Conservation (phyloP, 139 green algal genomes). For the Asterochloris erici region DNA sequence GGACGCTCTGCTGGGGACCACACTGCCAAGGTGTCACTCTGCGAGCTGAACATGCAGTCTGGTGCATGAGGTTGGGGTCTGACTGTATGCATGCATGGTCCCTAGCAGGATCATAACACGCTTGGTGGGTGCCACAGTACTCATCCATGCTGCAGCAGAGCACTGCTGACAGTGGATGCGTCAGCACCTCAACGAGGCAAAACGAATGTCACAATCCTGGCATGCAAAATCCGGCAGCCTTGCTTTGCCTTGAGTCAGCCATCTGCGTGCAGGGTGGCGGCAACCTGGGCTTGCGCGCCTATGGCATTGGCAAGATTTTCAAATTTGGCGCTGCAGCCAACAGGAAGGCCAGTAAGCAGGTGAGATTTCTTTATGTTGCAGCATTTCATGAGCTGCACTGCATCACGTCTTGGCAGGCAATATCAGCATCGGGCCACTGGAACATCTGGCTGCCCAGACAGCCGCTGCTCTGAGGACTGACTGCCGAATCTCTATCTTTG, state of each 20-base stretch:
- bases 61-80: too few relatives aligned
- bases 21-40: too few relatives aligned
- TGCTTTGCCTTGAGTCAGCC: neutral
- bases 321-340: slow-evolving; percentile 29
- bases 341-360: slow-evolving; percentile 29
- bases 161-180: too few relatives aligned
- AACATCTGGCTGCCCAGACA: neutral
- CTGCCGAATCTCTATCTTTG: too few relatives aligned
- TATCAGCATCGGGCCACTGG: neutral
- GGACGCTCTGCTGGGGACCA: neutral
- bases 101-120: too few relatives aligned
- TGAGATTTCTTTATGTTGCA: neutral
- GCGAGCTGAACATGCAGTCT: too few relatives aligned
- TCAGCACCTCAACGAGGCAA: too few relatives aligned
- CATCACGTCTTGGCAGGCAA: neutral
- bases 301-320: slow-evolving; percentile 62
- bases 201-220: neutral
- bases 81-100: too few relatives aligned
- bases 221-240: neutral
- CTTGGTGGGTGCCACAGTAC: too few relatives aligned
- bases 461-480: too few relatives aligned
- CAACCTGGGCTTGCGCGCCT: slow-evolving; percentile 75
- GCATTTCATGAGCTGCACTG: neutral
- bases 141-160: too few relatives aligned
- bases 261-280: slow-evolving; percentile 22